Evolutionary conservation across 352 stramenopile genomes (phyloP), one percentile per base, ranked within the genome.

Genomic region (Thalassiosira mediterranea): DNA sequence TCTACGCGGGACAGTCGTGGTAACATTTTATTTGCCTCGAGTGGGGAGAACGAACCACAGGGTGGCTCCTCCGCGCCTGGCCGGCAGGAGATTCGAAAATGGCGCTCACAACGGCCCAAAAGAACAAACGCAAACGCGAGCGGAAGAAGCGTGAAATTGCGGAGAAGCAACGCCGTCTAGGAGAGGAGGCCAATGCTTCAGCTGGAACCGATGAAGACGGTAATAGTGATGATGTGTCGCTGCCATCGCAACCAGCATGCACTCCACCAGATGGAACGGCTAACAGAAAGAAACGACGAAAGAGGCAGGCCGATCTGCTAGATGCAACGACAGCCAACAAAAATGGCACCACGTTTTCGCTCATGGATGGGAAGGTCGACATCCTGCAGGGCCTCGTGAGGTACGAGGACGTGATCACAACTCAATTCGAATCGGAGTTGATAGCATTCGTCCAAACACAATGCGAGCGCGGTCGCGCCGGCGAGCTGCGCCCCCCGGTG

Each of bases 101-200:
- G 83, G 76, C 58, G 29, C 72, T 90, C 13, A 87, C 76, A 1
- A 79, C 79, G 31, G 83, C 86, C 11, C 81, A 92, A 63, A 66
- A 63, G 17, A 92, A 92, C 63, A 77, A 74, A 44, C 78, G 83
- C 8, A 92, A 92, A 62, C 83, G 86, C 26, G 79, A 90, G 42
- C 81, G 81, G 58, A 90, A 90, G 64, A 92, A 90, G 68, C 61
- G 58, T 15, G 74, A 88, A 66, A 59, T 59, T n/a, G 48, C 53
- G 10, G 28, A 72, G 23, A 40, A 67, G 13, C 72, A 62, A 48
- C 64, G 84, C 25, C 65, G 65, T 21, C 37, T 81, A 58, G 64
- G 82, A 60, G 56, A 72, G n/a, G 46, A 61, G 17, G 34, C 40
- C 8, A 48, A n/a, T n/a, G n/a, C n/a, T n/a, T n/a, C n/a, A n/a